Conservation (phyloP, 2,329 filamentous ascomycete genomes). For the Septoria petroselini region DNA sequence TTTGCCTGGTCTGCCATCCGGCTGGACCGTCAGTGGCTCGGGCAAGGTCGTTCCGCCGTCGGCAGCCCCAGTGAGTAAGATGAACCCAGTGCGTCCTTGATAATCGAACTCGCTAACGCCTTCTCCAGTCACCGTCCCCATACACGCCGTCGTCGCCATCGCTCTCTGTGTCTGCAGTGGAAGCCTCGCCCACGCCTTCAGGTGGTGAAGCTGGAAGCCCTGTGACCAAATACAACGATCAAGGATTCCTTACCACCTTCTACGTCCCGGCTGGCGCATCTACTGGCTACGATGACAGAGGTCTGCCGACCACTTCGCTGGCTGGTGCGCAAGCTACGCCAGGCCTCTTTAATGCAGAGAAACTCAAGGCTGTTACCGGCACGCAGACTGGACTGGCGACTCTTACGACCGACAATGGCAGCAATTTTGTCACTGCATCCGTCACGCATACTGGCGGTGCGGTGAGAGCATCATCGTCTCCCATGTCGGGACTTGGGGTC, state of each 20-base stretch:
- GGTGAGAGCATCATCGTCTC: neutral
- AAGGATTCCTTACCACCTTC: slow-evolving; percentile 51
- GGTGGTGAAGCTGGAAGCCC: slow-evolving; percentile 40
- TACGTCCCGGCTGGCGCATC: slow-evolving; percentile 41
- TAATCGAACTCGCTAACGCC: slow-evolving; percentile 28
- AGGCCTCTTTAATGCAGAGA: slow-evolving; percentile 11
- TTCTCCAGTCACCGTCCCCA: slow-evolving; percentile 44
- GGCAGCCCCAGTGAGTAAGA: slow-evolving; percentile 65
- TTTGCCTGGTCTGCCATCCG: slow-evolving; percentile 64
- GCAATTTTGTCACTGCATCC: slow-evolving; percentile 20
- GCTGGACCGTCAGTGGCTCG: slow-evolving; percentile 74
- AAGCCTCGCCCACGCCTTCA: slow-evolving; percentile 43
- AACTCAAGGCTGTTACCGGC: slow-evolving; percentile 14
- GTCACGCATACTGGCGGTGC: slow-evolving; percentile 12
- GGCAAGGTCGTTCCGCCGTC: slow-evolving; percentile 75
- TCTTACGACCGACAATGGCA: slow-evolving; percentile 20
- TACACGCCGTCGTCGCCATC: slow-evolving; percentile 53
- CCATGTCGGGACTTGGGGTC: slow-evolving; percentile 2
- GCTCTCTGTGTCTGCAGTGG: slow-evolving; percentile 46
- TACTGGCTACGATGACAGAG: slow-evolving; percentile 47
- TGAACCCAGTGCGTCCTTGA: slow-evolving; percentile 31
- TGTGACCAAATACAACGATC: slow-evolving; percentile 48
- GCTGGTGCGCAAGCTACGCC: slow-evolving; percentile 19
- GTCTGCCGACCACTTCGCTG: slow-evolving; percentile 44
- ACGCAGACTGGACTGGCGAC: slow-evolving; percentile 16